Evolutionary conservation across 176 grass and related monocot species (phyloP).

Genomic region (bread wheat (Triticum aestivum)): DNA sequence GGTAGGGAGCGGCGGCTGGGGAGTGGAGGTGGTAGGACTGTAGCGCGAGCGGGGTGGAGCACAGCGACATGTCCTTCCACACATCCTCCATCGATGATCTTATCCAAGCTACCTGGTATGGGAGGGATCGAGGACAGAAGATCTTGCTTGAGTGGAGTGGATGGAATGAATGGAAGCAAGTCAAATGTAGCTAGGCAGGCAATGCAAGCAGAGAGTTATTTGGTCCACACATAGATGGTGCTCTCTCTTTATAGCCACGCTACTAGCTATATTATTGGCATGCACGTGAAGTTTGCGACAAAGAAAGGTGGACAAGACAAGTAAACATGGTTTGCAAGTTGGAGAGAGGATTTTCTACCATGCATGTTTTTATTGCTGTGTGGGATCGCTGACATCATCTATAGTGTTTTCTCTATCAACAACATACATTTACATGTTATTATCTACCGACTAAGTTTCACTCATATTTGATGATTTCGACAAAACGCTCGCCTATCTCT

Average conservation of each 20-base stretch:
- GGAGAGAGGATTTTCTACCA: no score
- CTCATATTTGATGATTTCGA: no score
- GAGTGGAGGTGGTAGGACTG: background rate
- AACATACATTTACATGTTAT: no score
- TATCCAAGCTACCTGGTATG: background rate
- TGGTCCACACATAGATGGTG: background rate
- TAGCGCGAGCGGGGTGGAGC: background rate
- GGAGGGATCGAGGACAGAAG: background rate
- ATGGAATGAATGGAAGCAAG: background rate
- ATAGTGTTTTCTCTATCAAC: no score
- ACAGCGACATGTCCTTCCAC: slow-evolving; percentile 28
- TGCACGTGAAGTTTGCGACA: no score
- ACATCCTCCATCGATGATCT: slow-evolving; percentile 24
- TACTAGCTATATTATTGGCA: no score
- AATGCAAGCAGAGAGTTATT: background rate
- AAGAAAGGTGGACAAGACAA: no score
- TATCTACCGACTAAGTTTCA: no score
- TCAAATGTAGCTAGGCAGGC: background rate
- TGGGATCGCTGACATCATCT: no score
- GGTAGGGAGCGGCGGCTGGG: background rate
- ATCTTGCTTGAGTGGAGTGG: background rate
- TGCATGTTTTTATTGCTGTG: no score
- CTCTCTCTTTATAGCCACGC: background rate
- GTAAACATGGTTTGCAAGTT: no score
- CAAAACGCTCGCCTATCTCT: no score